These are phyloP conservation scores for Vitis hybrid DNA, from an alignment of 177 flowering plant genomes.

Conservation along the genomic window DNA sequence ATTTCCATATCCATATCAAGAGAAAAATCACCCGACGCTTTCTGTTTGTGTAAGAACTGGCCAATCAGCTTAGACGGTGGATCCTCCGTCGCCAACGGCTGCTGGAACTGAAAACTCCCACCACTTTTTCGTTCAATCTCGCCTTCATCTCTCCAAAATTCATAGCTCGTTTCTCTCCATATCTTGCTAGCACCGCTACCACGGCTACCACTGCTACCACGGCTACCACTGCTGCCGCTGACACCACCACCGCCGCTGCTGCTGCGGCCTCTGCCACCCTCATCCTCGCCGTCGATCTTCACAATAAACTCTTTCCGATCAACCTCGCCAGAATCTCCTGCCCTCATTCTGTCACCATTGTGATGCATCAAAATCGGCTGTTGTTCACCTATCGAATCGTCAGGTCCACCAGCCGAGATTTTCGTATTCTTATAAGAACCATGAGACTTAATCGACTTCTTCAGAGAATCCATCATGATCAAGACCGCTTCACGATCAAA, in stretches of 20 bases:
- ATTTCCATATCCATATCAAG: slow-evolving; percentile 57
- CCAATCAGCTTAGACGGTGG: slow-evolving; percentile 49
- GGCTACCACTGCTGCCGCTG: neutral
- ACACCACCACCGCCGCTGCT: neutral
- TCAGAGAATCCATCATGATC: slow-evolving; percentile 26
- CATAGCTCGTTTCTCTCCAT: slow-evolving; percentile 48
- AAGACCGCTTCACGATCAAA: no score
- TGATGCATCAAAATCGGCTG: slow-evolving; percentile 45
- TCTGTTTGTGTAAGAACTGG: slow-evolving; percentile 39
- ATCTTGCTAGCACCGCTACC: neutral
- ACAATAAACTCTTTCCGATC: slow-evolving; percentile 36
- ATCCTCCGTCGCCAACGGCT: slow-evolving; percentile 15
- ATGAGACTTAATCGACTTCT: slow-evolving; percentile 41
- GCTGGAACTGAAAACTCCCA: slow-evolving; percentile 12
- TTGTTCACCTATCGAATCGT: slow-evolving; percentile 26
- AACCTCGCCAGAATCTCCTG: slow-evolving; percentile 1
- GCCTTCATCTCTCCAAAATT: slow-evolving; percentile 35
- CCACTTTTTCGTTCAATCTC: neutral
- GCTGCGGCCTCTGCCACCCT: neutral
- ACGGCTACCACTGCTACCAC: no score
- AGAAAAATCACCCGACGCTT: slow-evolving; percentile 27
- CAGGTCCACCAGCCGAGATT: slow-evolving; percentile 13
- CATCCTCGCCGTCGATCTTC: slow-evolving; percentile 42
- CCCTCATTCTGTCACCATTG: slow-evolving; percentile 2
- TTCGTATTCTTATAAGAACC: slow-evolving; percentile 25